phyloP scores from a whole-genome alignment of 306 rosid species.

The Cucumis hystrix region DNA sequence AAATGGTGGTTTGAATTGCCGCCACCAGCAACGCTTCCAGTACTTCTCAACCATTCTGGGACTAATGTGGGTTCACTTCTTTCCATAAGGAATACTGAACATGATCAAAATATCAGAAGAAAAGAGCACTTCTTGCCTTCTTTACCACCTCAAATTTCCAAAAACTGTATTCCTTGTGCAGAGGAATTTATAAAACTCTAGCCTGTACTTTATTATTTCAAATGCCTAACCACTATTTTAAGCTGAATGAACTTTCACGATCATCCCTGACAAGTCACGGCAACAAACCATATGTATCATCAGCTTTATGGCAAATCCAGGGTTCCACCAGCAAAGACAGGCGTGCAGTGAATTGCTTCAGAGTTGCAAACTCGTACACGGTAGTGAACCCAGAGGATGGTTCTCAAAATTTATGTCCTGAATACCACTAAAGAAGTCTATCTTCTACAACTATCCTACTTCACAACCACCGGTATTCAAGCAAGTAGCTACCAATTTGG shows the following conservation, averaged over 20 bases:
- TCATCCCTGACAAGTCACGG: background rate
- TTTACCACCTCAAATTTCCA: slow-evolving; percentile 24
- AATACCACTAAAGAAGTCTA: slow-evolving; percentile 1
- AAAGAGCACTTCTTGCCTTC: slow-evolving; percentile 29
- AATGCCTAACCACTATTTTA: background rate
- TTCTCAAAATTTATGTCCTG: background rate
- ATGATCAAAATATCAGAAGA: slow-evolving; percentile 40
- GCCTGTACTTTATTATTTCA: background rate
- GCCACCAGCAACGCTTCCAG: slow-evolving; percentile 78
- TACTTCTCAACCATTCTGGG: slow-evolving; percentile 97
- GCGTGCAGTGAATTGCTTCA: background rate
- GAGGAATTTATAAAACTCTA: background rate
- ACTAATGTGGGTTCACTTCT: slow-evolving; percentile 98
- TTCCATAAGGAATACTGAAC: slow-evolving; percentile 92
- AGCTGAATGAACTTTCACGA: background rate
- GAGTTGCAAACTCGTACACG: background rate
- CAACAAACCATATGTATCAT: background rate
- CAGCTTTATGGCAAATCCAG: background rate
- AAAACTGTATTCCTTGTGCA: background rate
- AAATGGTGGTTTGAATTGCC: slow-evolving; percentile 85
- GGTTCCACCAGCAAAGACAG: background rate
- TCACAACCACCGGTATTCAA: slow-evolving; percentile 14
- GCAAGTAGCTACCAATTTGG: slow-evolving; percentile 1
- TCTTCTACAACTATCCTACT: slow-evolving; percentile 9
- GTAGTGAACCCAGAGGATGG: background rate